Base-by-base conservation (phyloP, 495 filamentous ascomycete species). In the Xylaria longipes region DNA sequence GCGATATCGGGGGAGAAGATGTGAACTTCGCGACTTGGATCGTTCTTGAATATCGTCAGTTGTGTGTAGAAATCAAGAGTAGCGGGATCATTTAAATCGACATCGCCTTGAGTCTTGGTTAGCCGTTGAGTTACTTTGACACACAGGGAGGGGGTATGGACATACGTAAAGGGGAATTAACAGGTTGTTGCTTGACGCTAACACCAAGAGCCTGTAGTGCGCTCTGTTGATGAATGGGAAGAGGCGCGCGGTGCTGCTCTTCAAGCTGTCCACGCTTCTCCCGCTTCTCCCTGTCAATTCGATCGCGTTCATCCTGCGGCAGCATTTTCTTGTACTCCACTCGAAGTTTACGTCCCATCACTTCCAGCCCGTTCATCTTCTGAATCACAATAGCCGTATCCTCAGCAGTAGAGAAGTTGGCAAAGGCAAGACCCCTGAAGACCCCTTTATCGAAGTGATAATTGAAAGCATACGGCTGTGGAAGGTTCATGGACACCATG, bases 311-410 rank as follows among this genome's bases (percentile, higher is more conserved):
- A 66, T 94, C 92, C 60, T 94, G 85, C 14, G 96, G 96, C 27
- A 99, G 88, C 96, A 99, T 99, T 85, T 98, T 99, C 87, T 99
- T 99, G 82, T 98, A 99, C 79, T 99, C 96, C 15, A 99, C 96
- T 46, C 96, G 87, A 76, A 99, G 83, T 81, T 98, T 98, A 54
- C 96, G 86, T 25, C 96, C 96, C 79, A 97, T 93, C 20, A 99
- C 88, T 77, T 98, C 96, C 80, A 97, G 93, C 72, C 97, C 94
- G 77, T 99, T 98, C 81, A 99, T 88, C 58, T 90, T 83, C 29
- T 96, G 90, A 75, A 99, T 99, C 43, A 98, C 96, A 35, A 89
- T 86, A 15, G 91, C 92, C 0, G 96, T 99, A 77, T 99, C 96
- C 70, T 97, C 91, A 2, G 96, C 88, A 22, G 93, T 97, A 14